These are phyloP conservation scores for Calocybe gangraenosa DNA, from an alignment of 768 basidiomycete genomes.

Conservation along the genomic window DNA sequence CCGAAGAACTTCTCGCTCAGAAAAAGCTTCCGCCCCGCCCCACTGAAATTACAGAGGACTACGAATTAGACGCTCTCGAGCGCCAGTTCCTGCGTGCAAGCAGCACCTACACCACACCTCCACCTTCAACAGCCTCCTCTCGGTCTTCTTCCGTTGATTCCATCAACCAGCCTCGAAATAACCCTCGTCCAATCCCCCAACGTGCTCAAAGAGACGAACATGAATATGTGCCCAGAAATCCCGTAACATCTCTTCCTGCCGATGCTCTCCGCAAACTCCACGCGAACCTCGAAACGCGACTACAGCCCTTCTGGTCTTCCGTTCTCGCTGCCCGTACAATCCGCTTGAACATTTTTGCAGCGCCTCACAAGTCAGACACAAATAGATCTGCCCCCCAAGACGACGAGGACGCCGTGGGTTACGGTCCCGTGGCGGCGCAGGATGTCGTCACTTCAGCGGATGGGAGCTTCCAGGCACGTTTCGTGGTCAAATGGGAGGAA, in stretches of 20 bases:
- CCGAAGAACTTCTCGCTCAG: constrained; percentile 44
- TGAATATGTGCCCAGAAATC: constrained; percentile 1
- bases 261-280: constrained; percentile 52
- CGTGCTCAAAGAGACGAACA: too few relatives aligned
- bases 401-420: constrained; percentile 24
- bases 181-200: neutral
- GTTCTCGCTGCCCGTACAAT: constrained; percentile 61
- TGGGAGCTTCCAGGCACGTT: constrained; percentile 67
- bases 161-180: neutral
- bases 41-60: constrained; percentile 56
- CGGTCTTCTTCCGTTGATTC: constrained; percentile 16
- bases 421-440: constrained; percentile 42
- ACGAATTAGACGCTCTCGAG: constrained; percentile 53
- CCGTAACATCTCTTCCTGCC: constrained; percentile 17
- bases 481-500: constrained; percentile 65
- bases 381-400: constrained; percentile 16
- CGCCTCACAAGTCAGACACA: constrained; percentile 23
- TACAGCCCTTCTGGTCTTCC: constrained; percentile 80
- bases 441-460: constrained; percentile 60
- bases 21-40: constrained; percentile 53
- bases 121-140: constrained; percentile 15
- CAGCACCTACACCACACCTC: constrained; percentile 23
- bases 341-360: constrained; percentile 57
- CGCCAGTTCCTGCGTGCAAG: constrained; percentile 39
- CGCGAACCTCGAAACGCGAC: constrained; percentile 69